Conservation (phyloP, 345 rosid species). For the Salix caprea region DNA sequence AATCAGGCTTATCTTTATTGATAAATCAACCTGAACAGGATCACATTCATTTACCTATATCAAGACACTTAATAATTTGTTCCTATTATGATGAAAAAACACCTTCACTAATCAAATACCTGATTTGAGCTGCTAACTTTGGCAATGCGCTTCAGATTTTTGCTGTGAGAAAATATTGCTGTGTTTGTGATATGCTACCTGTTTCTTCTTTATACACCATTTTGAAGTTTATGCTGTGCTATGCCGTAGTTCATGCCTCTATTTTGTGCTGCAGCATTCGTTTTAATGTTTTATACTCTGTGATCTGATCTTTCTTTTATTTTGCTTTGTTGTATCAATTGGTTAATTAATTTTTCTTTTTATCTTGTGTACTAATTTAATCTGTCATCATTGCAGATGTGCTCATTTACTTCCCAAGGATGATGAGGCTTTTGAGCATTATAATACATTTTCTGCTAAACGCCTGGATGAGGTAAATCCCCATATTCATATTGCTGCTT, state of each 20-base stretch:
- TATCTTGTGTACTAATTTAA: neutral
- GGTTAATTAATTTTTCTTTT: neutral
- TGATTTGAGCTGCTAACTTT: neutral
- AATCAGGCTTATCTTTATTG: neutral
- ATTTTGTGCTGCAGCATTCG: neutral
- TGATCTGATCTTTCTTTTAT: neutral
- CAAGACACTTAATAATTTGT: neutral
- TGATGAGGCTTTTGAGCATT: conserved; percentile 83
- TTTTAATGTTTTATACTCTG: neutral
- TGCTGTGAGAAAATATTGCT: neutral
- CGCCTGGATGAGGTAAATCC: conserved; percentile 81
- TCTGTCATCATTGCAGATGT: conserved; percentile 45
- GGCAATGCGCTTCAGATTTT: neutral
- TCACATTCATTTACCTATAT: neutral
- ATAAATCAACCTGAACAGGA: neutral
- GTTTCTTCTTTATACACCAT: neutral
- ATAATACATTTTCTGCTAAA: conserved; percentile 58
- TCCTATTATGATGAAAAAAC: neutral
- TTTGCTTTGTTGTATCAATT: neutral
- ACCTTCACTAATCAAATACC: neutral
- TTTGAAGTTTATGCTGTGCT: neutral
- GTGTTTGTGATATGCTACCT: neutral
- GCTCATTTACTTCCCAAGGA: conserved; percentile 92
- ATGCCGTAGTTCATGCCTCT: neutral
- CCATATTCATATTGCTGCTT: neutral